Percentiles rank a stretch among this genome's conserved stretches.
Evolutionary conservation across 768 basidiomycete genomes (phyloP).

Genomic region (Phylloporus rhodoxanthus): DNA sequence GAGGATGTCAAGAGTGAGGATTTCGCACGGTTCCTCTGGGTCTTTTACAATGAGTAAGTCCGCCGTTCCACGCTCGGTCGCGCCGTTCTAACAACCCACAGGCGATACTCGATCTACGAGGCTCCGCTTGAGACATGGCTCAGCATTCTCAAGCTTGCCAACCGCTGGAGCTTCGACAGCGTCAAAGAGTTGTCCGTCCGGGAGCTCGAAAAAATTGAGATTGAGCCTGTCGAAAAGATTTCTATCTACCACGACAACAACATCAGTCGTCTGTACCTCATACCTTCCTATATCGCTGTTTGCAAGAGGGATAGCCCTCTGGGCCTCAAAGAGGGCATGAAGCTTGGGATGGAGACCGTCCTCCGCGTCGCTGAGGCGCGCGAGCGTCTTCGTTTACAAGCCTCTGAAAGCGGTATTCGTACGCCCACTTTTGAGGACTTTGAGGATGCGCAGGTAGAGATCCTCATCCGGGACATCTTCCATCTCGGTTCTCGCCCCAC

Average conservation of each 20-base stretch:
- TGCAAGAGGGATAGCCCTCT: constrained; percentile 35
- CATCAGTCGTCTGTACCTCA: constrained; percentile 31
- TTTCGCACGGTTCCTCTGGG: constrained; percentile 53
- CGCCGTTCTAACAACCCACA: constrained; percentile 8
- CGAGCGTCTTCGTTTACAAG: constrained; percentile 34
- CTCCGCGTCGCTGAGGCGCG: constrained; percentile 35
- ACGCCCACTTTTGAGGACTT: constrained; percentile 30
- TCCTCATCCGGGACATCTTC: constrained; percentile 27
- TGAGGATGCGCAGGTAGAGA: constrained; percentile 25
- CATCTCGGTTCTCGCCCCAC: constrained; percentile 23
- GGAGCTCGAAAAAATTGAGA: constrained; percentile 34
- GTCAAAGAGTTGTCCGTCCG: constrained; percentile 37
- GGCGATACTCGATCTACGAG: constrained; percentile 35
- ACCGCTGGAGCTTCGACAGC: constrained; percentile 36
- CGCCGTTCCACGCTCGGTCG: not conserved
- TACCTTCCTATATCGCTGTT: constrained; percentile 33
- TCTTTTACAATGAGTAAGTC: constrained; percentile 59
- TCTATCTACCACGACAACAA: constrained; percentile 34
- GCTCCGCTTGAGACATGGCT: constrained; percentile 39
- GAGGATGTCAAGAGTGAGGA: constrained; percentile 41
- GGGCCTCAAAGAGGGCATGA: constrained; percentile 35
- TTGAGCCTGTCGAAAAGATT: constrained; percentile 35
- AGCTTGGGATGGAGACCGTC: constrained; percentile 37
- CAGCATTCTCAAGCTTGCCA: constrained; percentile 35
- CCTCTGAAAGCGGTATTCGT: constrained; percentile 29